Percentiles rank a stretch among this genome's conserved stretches.
phyloP scores from a whole-genome alignment of 1,284 basidiomycete genomes.

The Pascua sp. region DNA sequence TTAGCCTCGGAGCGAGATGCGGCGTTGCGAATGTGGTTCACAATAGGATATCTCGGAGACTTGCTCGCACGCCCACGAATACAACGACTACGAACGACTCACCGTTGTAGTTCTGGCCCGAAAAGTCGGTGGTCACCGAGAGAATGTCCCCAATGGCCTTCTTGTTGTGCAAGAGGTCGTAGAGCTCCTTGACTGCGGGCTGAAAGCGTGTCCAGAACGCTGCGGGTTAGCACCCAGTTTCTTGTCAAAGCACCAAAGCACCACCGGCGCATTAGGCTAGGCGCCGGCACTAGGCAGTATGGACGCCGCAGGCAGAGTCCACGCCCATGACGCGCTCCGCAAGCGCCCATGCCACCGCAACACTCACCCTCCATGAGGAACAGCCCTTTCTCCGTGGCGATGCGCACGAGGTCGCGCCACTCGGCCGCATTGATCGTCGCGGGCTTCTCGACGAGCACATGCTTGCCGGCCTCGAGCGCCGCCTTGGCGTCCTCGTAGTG shows the following conservation, averaged over 20 bases:
- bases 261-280: too few species aligned
- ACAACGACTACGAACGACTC: background rate
- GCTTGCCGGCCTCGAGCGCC: slow-evolving; percentile 50
- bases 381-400: slow-evolving; percentile 45
- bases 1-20: background rate
- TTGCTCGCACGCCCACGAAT: too few species aligned
- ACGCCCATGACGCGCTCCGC: too few species aligned
- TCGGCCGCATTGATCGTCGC: slow-evolving; percentile 52
- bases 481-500: slow-evolving; percentile 51
- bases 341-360: too few species aligned
- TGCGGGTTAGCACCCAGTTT: too few species aligned
- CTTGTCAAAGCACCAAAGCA: too few species aligned
- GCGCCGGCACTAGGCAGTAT: too few species aligned
- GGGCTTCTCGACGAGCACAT: slow-evolving; percentile 52
- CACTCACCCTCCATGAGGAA: slow-evolving; percentile 53
- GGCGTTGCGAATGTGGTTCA: too few species aligned
- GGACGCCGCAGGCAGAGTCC: too few species aligned
- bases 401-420: slow-evolving; percentile 42
- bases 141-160: slow-evolving; percentile 43
- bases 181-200: slow-evolving; percentile 41
- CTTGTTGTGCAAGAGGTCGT: slow-evolving; percentile 40
- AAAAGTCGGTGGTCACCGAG: slow-evolving; percentile 22
- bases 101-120: slow-evolving; percentile 11
- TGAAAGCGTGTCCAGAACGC: slow-evolving; percentile 44
- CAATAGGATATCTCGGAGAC: too few species aligned